Base-by-base conservation (phyloP, 2,329 filamentous ascomycete species). In the Colletotrichum simmondsii region DNA sequence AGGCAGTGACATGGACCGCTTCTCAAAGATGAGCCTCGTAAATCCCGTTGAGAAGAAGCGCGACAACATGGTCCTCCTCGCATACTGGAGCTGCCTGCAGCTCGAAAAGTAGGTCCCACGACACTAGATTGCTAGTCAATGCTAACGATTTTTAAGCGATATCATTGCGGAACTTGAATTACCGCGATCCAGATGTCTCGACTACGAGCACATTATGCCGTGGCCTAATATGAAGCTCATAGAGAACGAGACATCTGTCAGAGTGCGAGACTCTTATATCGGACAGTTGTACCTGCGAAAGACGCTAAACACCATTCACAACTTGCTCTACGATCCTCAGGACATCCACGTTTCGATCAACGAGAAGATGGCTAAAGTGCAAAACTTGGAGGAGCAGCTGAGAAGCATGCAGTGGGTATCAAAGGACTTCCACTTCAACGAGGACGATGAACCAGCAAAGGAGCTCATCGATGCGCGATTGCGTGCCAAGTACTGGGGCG, bases 401-500 rank as follows among this genome's bases (percentile, higher is more conserved):
- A 61, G 53, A 19, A 67, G 81, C 11, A 84, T 84, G 78, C 75
- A 79, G 22, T 88, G 88, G 83, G 86, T 88, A 19, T 86, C 88
- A 0, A 79, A 79, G 1, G 83, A 83, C 66, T 91, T 88, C 77
- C 80, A 79, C 78, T 96, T 89, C 82, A 83, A 88, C 2, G 93
- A 95, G 72, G 82, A 87, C 2, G 94, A 97, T 67, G 87, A 87
- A 5, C 94, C 95, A 1, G 90, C 95, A 0, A 81, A 79, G 0
- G 92, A 98, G 61, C 95, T 98, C 72, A 91, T 98, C 19, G 87
- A 91, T 14, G 96, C 96, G 37, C 91, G 97, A 26, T 87, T 98
- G 74, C 92, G 96, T 54, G 97, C 94, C 16, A 98, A 99, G 81
- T 98, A 97, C 82, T 98, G 96, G 87, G 97, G 97, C 24, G 95